Evolutionary conservation across 192 early-diverging fungal genomes (phyloP).

Genomic region (Backusella australiensis): DNA sequence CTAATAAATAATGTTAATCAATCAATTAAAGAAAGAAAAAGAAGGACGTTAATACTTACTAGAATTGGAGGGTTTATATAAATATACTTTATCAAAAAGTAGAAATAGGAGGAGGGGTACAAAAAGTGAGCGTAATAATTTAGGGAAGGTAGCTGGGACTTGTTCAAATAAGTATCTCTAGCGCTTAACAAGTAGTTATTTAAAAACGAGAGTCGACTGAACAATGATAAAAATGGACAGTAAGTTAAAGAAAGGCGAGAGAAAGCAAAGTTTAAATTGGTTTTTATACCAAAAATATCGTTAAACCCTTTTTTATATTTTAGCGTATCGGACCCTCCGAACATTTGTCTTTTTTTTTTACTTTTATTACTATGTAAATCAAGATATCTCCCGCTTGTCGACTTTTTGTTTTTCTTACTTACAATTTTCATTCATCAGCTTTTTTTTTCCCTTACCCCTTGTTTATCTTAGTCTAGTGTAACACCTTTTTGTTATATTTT

Average conservation of each 20-base stretch:
- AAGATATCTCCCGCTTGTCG: not conserved
- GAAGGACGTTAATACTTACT: not conserved
- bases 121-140: not conserved
- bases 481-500: not conserved
- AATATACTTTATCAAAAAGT: not conserved
- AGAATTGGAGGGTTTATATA: not conserved
- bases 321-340: conserved; percentile 5
- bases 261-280: not conserved
- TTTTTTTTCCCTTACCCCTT: not conserved
- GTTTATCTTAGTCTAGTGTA: not conserved
- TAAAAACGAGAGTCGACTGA: conserved; percentile 4
- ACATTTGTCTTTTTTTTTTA: conserved; percentile 1
- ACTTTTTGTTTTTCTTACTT: not conserved
- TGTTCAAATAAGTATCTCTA: not conserved
- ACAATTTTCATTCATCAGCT: not conserved
- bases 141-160: conserved; percentile 1
- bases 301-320: conserved; percentile 7
- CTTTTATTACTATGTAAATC: not conserved
- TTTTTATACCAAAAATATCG: not conserved
- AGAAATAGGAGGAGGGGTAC: not conserved
- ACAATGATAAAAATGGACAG: not conserved
- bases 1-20: not conserved
- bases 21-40: not conserved
- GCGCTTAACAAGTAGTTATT: not conserved
- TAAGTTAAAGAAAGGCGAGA: not conserved